Evolutionary conservation across 768 basidiomycete species (phyloP).

Genomic region (Rubroboletus satanas): DNA sequence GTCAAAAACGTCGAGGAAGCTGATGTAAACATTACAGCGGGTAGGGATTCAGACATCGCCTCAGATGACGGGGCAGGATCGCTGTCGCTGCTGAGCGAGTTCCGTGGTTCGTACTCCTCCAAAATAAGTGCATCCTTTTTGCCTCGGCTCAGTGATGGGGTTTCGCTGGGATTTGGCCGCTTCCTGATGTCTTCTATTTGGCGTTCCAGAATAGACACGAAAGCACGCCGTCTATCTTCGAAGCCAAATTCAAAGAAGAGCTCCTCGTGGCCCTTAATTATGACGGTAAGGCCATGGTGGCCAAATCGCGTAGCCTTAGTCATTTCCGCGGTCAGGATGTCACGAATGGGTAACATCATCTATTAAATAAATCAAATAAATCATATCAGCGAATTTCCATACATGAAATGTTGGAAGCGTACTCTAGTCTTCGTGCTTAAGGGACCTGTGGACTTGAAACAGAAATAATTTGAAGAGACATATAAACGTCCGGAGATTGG

Average conservation of each 20-base stretch:
- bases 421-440: constrained; percentile 80
- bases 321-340: constrained; percentile 80
- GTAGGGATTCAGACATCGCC: constrained; percentile 62
- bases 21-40: constrained; percentile 95
- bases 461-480: constrained; percentile 89
- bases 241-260: constrained; percentile 93
- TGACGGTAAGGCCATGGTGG: constrained; percentile 83
- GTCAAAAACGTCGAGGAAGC: constrained; percentile 95
- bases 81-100: constrained; percentile 32
- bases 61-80: constrained; percentile 50
- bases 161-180: constrained; percentile 45
- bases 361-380: constrained; percentile 29
- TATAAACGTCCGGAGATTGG: constrained; percentile 87
- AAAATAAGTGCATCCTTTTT: constrained; percentile 73
- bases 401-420: constrained; percentile 26
- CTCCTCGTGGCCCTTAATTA: constrained; percentile 95
- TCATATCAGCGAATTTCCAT: constrained; percentile 3
- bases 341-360: constrained; percentile 94
- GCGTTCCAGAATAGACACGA: constrained; percentile 67
- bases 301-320: constrained; percentile 87
- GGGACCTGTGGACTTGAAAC: constrained; percentile 88
- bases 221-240: constrained; percentile 75
- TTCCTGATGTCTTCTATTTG: constrained; percentile 73
- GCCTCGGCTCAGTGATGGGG: constrained; percentile 42
- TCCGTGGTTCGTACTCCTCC: constrained; percentile 73